Evolutionary conservation across 495 filamentous ascomycete species (phyloP).

Genomic region (Paragyromitra xinjiangensis): DNA sequence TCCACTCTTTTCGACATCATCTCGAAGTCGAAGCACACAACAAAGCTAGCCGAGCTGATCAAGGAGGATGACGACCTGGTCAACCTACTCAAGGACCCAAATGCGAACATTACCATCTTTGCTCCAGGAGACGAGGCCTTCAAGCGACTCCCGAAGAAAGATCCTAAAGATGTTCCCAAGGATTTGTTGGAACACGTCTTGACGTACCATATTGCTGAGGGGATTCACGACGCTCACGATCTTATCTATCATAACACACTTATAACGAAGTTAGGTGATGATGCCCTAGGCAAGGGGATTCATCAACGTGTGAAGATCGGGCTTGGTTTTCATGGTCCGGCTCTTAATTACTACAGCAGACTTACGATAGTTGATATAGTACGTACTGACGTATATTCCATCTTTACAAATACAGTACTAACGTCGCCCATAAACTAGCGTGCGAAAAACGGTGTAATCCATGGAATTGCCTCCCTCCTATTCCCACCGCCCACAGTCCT

Average conservation of each 20-base stretch:
- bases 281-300: constrained; percentile 65
- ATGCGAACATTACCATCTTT: constrained; percentile 78
- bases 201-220: constrained; percentile 74
- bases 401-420: constrained; percentile 1
- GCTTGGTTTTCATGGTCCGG: constrained; percentile 66
- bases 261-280: constrained; percentile 69
- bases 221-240: constrained; percentile 68
- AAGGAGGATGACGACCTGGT: constrained; percentile 75
- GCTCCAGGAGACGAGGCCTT: constrained; percentile 80
- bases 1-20: constrained; percentile 82
- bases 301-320: constrained; percentile 75
- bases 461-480: constrained; percentile 75
- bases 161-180: constrained; percentile 65
- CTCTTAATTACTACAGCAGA: constrained; percentile 76
- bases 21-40: constrained; percentile 74
- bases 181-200: constrained; percentile 72
- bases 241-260: constrained; percentile 73
- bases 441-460: constrained; percentile 79
- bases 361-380: constrained; percentile 74
- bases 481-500: constrained; percentile 73
- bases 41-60: constrained; percentile 76
- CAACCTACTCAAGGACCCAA: constrained; percentile 72
- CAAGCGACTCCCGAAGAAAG: constrained; percentile 64
- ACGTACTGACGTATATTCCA: constrained; percentile 49
- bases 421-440: constrained; percentile 58